Conservation (phyloP, 306 rosid genomes). For the Pyrus betulifolia region DNA sequence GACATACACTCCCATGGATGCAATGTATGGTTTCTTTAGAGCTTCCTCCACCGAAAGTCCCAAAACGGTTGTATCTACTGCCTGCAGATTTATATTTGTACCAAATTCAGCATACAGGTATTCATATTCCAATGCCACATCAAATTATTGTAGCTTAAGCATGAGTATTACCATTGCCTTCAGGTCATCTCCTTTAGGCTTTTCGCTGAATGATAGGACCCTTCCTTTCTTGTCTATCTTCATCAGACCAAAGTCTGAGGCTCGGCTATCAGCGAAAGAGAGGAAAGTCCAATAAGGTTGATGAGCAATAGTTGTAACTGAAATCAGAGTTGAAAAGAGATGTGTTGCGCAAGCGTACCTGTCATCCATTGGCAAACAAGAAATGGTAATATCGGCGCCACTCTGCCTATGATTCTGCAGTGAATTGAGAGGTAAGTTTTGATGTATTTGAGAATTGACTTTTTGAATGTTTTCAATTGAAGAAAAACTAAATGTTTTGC, state of each 20-base stretch:
- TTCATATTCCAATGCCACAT: constrained; percentile 11
- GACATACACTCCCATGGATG: constrained; percentile 97
- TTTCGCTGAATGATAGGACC: constrained; percentile 63
- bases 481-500: not conserved
- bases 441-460: constrained; percentile 1
- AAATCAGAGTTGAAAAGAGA: not conserved
- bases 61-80: constrained; percentile 84
- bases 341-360: constrained; percentile 32
- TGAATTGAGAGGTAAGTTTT: constrained; percentile 16
- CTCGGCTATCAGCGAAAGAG: constrained; percentile 57
- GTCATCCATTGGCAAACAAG: constrained; percentile 88
- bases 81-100: constrained; percentile 29
- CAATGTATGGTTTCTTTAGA: constrained; percentile 79
- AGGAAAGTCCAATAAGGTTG: constrained; percentile 13
- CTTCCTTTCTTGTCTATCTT: constrained; percentile 79
- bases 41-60: constrained; percentile 84
- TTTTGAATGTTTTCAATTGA: not conserved
- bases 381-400: constrained; percentile 86
- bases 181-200: constrained; percentile 72
- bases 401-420: constrained; percentile 76
- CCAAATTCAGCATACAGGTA: constrained; percentile 19
- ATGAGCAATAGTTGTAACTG: not conserved
- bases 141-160: not conserved
- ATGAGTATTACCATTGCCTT: constrained; percentile 72
- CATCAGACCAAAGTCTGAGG: constrained; percentile 98